Conservation (phyloP, 1,284 basidiomycete species). For the Moesziomyces parantarcticus region DNA sequence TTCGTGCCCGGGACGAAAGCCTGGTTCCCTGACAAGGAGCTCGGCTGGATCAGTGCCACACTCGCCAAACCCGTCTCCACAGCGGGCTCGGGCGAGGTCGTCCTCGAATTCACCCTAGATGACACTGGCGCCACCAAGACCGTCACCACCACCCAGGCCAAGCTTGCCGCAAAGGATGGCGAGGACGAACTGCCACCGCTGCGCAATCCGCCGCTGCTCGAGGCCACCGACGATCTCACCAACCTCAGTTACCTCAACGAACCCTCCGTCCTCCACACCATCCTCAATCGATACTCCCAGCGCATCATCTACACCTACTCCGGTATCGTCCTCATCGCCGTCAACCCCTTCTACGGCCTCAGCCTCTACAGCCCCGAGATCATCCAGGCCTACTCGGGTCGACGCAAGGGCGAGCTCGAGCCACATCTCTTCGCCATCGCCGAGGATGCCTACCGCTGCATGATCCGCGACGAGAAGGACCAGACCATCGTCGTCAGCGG, state of each 20-base stretch:
- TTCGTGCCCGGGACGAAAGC: constrained; percentile 69
- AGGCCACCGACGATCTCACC: constrained; percentile 96
- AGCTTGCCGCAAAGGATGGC: constrained; percentile 50
- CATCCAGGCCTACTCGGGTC: constrained; percentile 94
- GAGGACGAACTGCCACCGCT: constrained; percentile 79
- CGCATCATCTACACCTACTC: constrained; percentile 99
- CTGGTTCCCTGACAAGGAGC: constrained; percentile 88
- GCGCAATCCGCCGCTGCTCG: constrained; percentile 93
- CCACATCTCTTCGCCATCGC: constrained; percentile 99
- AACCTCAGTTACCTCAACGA: constrained; percentile 98
- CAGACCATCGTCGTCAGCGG: constrained; percentile 99
- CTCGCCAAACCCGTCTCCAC: constrained; percentile 72
- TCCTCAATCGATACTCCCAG: constrained; percentile 94
- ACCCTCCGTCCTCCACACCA: constrained; percentile 93
- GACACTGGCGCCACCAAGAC: constrained; percentile 55
- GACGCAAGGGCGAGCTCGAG: constrained; percentile 91
- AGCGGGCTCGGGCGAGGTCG: constrained; percentile 50
- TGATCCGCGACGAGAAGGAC: constrained; percentile 92
- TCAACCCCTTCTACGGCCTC: constrained; percentile 93
- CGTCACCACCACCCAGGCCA: constrained; percentile 56
- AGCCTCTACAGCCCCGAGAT: constrained; percentile 85
- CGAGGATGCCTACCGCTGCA: constrained; percentile 97
- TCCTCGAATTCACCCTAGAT: constrained; percentile 60
- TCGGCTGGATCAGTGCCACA: constrained; percentile 90
- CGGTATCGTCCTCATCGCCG: constrained; percentile 94